Percentiles rank a stretch among this genome's conserved stretches.
These are phyloP conservation scores for Xylariaceae sp. DNA, from an alignment of 2,329 filamentous ascomycete species.

Conservation along the genomic window DNA sequence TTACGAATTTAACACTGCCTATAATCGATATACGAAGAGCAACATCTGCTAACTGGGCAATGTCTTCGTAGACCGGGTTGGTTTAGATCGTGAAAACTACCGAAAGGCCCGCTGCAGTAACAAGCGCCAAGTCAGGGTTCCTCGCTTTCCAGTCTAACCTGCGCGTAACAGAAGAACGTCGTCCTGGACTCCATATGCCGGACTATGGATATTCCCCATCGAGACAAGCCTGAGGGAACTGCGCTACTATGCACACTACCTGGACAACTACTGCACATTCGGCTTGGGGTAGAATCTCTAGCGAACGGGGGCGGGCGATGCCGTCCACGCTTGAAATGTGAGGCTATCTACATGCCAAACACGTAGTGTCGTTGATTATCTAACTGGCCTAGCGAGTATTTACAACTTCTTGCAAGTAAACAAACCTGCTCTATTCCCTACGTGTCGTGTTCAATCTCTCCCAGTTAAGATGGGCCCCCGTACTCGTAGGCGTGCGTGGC, in stretches of 20 bases:
- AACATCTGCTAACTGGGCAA: no score
- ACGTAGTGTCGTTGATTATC: not conserved
- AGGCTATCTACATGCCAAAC: not conserved
- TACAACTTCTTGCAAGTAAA: no score
- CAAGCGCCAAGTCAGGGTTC: not conserved
- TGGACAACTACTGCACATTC: not conserved
- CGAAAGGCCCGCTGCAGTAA: not conserved
- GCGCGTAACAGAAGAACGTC: no score
- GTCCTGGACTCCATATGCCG: not conserved
- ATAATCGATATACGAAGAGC: no score
- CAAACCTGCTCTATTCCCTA: no score
- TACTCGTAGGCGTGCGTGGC: not conserved
- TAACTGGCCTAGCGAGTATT: no score
- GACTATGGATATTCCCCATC: not conserved
- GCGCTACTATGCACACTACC: not conserved
- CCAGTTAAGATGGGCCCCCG: not conserved
- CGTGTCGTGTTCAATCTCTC: not conserved
- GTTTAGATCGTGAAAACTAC: not conserved
- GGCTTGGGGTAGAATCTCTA: not conserved
- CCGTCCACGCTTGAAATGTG: not conserved
- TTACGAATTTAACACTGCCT: no score
- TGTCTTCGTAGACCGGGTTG: no score
- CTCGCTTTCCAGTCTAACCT: no score
- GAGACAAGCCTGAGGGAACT: no score
- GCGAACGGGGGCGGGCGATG: not conserved